These are phyloP conservation scores for Pilaira anomala DNA, from an alignment of 192 early-diverging fungal genomes.

Conservation along the genomic window DNA sequence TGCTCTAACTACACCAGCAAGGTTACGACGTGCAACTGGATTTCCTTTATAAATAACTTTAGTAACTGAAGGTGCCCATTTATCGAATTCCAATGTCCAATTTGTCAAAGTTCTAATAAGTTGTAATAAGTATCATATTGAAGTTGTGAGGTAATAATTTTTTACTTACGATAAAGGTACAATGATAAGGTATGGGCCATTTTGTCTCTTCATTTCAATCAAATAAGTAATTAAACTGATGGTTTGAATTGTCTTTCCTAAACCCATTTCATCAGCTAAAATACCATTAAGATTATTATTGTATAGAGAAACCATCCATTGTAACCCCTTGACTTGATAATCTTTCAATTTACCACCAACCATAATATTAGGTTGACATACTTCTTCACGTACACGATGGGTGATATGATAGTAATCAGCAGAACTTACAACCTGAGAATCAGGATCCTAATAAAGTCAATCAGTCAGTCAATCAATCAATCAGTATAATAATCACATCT, in stretches of 20 bases:
- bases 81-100: slow-evolving; percentile 96
- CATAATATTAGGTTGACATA: slow-evolving; percentile 79
- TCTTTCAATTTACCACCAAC: slow-evolving; percentile 93
- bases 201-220: slow-evolving; percentile 91
- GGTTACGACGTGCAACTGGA: slow-evolving; percentile 65
- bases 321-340: slow-evolving; percentile 93
- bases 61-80: slow-evolving; percentile 89
- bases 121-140: too few species aligned
- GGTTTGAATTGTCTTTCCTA: slow-evolving; percentile 91
- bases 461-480: too few species aligned
- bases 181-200: slow-evolving; percentile 94
- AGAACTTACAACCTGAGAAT: slow-evolving; percentile 26
- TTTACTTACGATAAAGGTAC: slow-evolving; percentile 82
- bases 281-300: slow-evolving; percentile 98
- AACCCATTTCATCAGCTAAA: slow-evolving; percentile 94
- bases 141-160: too few species aligned
- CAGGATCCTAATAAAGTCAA: slow-evolving; percentile 30
- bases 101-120: slow-evolving; percentile 79
- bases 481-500: too few species aligned
- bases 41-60: slow-evolving; percentile 94
- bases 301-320: slow-evolving; percentile 99
- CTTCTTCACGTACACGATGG: slow-evolving; percentile 81
- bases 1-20: slow-evolving; percentile 69
- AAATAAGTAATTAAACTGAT: slow-evolving; percentile 94
- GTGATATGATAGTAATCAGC: slow-evolving; percentile 85